A percentile compares a stretch with the other conserved stretches of the same genome.
Evolutionary conservation across 768 basidiomycete species (phyloP).

Genomic region (Mycena albidolilacea): DNA sequence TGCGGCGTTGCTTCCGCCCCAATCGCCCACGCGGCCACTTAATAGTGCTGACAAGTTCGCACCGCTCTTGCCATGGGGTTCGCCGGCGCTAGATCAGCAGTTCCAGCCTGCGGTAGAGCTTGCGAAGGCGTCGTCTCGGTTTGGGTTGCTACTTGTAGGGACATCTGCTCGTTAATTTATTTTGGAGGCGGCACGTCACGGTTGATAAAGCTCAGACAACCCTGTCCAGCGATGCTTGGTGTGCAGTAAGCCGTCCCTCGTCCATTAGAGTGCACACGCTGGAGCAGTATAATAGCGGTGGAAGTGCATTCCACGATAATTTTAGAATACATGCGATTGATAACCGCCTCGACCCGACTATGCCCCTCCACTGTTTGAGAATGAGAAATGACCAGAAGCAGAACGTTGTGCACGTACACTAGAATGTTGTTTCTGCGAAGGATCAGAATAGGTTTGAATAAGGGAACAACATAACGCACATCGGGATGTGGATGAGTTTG

Average conservation of each 20-base stretch:
- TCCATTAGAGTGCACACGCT: background rate
- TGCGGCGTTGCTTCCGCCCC: constrained; percentile 67
- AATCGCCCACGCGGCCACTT: constrained; percentile 40
- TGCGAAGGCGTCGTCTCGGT: constrained; percentile 80
- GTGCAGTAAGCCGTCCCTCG: background rate
- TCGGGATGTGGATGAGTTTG: constrained; percentile 98
- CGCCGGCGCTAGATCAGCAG: constrained; percentile 66
- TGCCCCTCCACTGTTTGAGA: constrained; percentile 79
- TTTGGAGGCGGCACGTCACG: background rate
- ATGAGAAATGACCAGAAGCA: constrained; percentile 20
- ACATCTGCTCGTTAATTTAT: constrained; percentile 37
- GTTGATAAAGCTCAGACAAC: background rate
- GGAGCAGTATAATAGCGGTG: constrained; percentile 10
- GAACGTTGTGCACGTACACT: constrained; percentile 76
- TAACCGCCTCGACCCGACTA: constrained; percentile 52
- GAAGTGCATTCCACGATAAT: constrained; percentile 31
- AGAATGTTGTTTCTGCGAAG: constrained; percentile 91
- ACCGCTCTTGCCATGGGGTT: constrained; percentile 68
- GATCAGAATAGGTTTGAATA: constrained; percentile 37
- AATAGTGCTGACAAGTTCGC: constrained; percentile 52
- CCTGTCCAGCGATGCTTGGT: background rate
- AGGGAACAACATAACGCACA: constrained; percentile 70
- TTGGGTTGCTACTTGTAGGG: constrained; percentile 81
- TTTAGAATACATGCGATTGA: constrained; percentile 41
- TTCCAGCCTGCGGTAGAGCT: constrained; percentile 74